Evolutionary conservation across 2,329 filamentous ascomycete species (phyloP), one percentile per base, ranked within the genome.

Genomic region (Botrytis sinoallii): DNA sequence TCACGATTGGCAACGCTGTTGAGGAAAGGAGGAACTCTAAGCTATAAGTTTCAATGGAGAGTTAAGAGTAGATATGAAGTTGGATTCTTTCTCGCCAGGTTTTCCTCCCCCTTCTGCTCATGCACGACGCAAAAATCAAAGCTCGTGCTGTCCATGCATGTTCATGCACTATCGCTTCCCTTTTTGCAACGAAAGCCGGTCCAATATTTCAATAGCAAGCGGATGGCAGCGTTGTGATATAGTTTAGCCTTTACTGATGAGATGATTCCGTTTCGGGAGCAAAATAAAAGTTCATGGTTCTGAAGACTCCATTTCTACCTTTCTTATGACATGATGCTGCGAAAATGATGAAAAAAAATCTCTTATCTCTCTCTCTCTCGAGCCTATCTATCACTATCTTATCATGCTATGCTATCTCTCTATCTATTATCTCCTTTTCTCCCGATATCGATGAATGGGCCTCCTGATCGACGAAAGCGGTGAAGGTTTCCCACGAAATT

Each of bases 151-250:
- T 52, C 66, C 66, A 57, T 69, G 66, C 66, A 69, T 69, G 66
- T 69, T 69, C 38, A 69, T 69, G 66, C 66, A 69, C 55, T 42
- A 44, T 57, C 66, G 52, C 66, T 69, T 59, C 65, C 48, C 65
- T 69, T 42, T 57, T 40, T 40, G 10, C 66, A 57, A 57, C n/a
- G 48, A 42, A 40, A 25, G 52, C 38, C 35, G 32, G 48, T 10
- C 48, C 22, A 12, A 18, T 57, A 29, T 68, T 44, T 22, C 29
- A 42, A 57, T 57, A 42, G 35, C 18, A 42, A 20, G 35, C 65
- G 14, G 48, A 68, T 68, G 65, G 65, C 46, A 57, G 32, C 44
- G 40, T 65, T 46, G 63, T 65, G 63, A 46, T 46, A 40, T 68
- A 52, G 35, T 68, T 10, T 55, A 22, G 65, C 65, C 38, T 22